Base-by-base conservation (phyloP, 164 flowering plant species). In the Tetracentron sinense region DNA sequence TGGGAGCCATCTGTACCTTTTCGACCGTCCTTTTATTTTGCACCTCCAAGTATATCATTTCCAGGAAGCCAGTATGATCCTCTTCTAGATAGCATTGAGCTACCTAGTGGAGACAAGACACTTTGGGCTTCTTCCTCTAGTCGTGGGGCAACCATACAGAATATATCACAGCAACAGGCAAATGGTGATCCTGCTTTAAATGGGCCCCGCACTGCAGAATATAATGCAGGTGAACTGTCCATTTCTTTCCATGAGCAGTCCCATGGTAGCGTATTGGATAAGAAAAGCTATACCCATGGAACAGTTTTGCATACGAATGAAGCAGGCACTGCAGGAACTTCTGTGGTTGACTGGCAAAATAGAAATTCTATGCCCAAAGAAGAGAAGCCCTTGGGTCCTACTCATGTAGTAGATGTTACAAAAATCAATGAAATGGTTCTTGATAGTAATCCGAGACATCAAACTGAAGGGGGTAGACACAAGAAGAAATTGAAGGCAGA, bases 1-100 rank as follows among this genome's bases (percentile, higher is more conserved):
- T 84, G 91, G 95, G 89, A 80, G 70, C 87, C 88, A 58, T 92
- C 99, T 69, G 81, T 69, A 46, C 94, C 94, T 57, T 90, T 92
- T 66, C 79, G 83, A 46, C 87, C 97, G 59, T 86, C 96, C 6
- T 78, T 81, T 59, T 55, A 52, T 59, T 58, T 81, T 58, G 61
- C 81, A 46, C 62, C 82, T 27, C 49, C 74, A 15, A 44, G 49
- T 52, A 33, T 71, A 50, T 74, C 85, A 52, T 74, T 86, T 61
- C 71, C 85, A 28, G 78, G 74, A 47, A 77, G 68, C 56, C 83
- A 70, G 38, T 84, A 84, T 69, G 90, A 92, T 61, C 87, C 96
- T 48, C 70, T 94, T 66, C 75, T 62, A 69, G 88, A 86, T 77
- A 76, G 90, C 79, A 72, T 82, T 72, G 90, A 83, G 63, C 71